Base-by-base conservation (phyloP, 139 green algal genomes). In the Chara braunii region DNA sequence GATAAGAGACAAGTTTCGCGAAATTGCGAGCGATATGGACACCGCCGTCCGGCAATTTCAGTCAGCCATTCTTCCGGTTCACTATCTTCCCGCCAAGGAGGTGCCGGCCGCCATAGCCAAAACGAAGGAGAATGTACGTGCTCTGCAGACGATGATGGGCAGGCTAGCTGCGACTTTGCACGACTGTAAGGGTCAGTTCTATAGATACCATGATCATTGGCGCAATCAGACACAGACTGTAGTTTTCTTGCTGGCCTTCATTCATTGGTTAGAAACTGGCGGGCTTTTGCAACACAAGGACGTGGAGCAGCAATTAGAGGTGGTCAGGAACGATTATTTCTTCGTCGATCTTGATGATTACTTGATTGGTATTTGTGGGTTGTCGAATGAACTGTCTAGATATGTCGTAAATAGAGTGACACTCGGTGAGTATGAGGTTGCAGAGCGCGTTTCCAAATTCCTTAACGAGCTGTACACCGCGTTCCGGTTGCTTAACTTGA, bases 341-440 rank as follows among this genome's bases (percentile, higher is more conserved):
- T 22, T 22, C 11, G 23, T 68, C 5, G 58, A 68, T 8, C 7
- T 68, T 43, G 58, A 68, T 23, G 58, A 68, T 11, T 68, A 68
- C 11, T 51, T 68, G 26, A 23, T 63, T 57, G 53, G 53, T 63
- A 60, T 48, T 48, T 48, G n/a, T n/a, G n/a, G n/a, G n/a, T n/a
- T n/a, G n/a, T n/a, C n/a, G n/a, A n/a, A n/a, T n/a, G n/a, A n/a
- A 18, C 40, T 26, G 40, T 58, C 66, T 1, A 30, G 66, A 9
- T 75, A 72, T 33, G 66, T 75, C 43, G 29, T 75, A 30, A 75
- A 75, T 58, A 36, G 57, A 1, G 66, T 71, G 43, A 75, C 66
- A 45, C 43, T 44, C 1, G 66, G 66, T 0, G 66, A 75, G 31
- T 75, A 75, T 12, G 66, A 63, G 3, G 60, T 43, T 23, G 29